Evolutionary conservation across 2,329 filamentous ascomycete species (phyloP), one percentile per base, ranked within the genome.

Genomic region (Epichloe sylvatica): DNA sequence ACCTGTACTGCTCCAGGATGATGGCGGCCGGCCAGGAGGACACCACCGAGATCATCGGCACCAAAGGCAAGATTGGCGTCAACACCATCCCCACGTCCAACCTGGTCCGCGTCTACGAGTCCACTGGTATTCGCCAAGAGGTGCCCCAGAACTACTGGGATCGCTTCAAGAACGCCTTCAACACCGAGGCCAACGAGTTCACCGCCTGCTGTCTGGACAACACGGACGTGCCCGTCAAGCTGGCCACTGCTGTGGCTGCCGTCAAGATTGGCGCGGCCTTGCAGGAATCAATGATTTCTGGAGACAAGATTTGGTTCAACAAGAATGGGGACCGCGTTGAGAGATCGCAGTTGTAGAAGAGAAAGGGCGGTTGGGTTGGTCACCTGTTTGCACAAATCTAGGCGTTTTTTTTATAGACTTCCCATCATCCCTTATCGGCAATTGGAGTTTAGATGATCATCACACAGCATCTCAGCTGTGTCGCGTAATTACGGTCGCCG

Each of bases 11-110:
- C 40, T 76, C 70, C 9, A 70, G 80, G 13, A 84, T 83, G 76
- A 84, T 84, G 75, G 77, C 80, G 0, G 74, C 77, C 0, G 81
- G 81, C 0, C 80, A 84, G 62, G 76, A 83, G 53, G 81, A 84
- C 60, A 76, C 72, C 51, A 82, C 80, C 0, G 80, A 84, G 64
- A 75, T 84, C 53, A 80, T 84, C 49, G 81, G 80, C 12, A 84
- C 81, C 1, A 70, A 74, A 55, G 80, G 81, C 39, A 84, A 83
- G 61, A 58, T 84, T 5, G 66, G 70, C 1, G 69, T 84, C 53
- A 84, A 84, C 57, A 71, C 68, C 6, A 73, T 78, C 51, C 80
- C 80, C 2, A 66, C 66, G 41, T 64, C 61, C 3, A 75, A 76
- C 51, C 66, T 81, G 21, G 72, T 83, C 23, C 73, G 78, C 51